phyloP scores from a whole-genome alignment of 768 basidiomycete species.

The Lentinula detonsa region DNA sequence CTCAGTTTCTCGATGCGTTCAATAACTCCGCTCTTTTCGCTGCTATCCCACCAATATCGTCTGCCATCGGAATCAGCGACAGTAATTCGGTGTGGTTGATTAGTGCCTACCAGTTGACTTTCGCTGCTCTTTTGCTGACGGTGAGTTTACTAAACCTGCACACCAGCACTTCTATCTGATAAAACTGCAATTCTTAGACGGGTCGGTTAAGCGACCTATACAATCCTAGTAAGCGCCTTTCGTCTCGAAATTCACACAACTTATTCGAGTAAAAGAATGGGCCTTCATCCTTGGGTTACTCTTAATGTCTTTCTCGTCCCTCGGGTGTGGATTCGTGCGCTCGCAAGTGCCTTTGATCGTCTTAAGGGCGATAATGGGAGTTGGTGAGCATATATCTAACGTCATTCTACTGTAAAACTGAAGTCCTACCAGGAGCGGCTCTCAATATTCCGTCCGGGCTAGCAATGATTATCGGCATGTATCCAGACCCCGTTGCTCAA shows the following conservation, averaged over 20 bases:
- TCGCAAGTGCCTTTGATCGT: constrained; percentile 43
- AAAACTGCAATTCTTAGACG: constrained; percentile 18
- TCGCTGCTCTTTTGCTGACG: constrained; percentile 33
- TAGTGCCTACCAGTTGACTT: constrained; percentile 34
- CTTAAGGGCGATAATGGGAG: constrained; percentile 45
- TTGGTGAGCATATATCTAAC: constrained; percentile 20
- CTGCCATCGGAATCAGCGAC: constrained; percentile 14
- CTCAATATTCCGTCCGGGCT: constrained; percentile 37
- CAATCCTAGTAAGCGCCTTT: constrained; percentile 27
- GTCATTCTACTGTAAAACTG: background rate
- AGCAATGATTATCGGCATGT: constrained; percentile 38
- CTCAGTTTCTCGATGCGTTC: constrained; percentile 38
- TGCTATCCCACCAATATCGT: constrained; percentile 28
- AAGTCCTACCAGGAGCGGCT: constrained; percentile 24
- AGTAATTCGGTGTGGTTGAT: constrained; percentile 31
- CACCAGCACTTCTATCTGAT: background rate
- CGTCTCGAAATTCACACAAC: background rate
- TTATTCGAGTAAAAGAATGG: constrained; percentile 19
- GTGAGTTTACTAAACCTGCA: background rate
- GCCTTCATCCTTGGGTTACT: constrained; percentile 35
- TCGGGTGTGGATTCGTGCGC: constrained; percentile 40
- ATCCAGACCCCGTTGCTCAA: constrained; percentile 36
- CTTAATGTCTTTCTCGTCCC: constrained; percentile 34
- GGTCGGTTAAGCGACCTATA: constrained; percentile 33
- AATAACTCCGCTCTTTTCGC: constrained; percentile 35